Percentiles rank a stretch among this genome's conserved stretches.
These are phyloP conservation scores for Ceratobasidium sp. DNA, from an alignment of 1,284 basidiomycete species.

Conservation along the genomic window DNA sequence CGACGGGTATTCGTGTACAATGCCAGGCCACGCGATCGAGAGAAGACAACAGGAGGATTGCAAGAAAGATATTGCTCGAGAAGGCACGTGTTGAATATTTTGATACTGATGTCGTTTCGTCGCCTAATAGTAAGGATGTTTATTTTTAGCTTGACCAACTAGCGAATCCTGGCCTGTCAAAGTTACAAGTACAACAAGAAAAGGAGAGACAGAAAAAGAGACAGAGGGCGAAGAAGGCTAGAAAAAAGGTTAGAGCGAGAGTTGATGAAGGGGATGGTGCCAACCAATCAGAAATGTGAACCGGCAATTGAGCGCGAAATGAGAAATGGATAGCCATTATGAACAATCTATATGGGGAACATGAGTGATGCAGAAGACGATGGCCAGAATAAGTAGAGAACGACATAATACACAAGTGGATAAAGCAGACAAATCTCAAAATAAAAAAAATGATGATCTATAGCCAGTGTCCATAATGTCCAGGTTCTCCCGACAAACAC, in stretches of 20 bases:
- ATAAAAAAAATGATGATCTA: neutral
- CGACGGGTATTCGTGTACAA: conserved; percentile 74
- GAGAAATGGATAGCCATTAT: conserved; percentile 1
- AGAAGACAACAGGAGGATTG: conserved; percentile 69
- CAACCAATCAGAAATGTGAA: neutral
- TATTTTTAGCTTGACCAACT: conserved; percentile 66
- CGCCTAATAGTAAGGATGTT: conserved; percentile 4
- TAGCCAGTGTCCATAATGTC: conserved; percentile 38
- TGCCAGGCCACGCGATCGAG: conserved; percentile 83
- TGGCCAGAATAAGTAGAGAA: neutral
- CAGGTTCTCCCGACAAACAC: conserved; percentile 25
- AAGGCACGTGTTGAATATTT: conserved; percentile 60
- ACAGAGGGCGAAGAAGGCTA: conserved; percentile 70
- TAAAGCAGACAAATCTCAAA: neutral
- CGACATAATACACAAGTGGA: neutral
- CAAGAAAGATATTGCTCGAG: conserved; percentile 69
- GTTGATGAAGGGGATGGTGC: conserved; percentile 42
- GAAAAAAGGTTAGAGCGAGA: conserved; percentile 61
- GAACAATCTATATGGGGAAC: neutral
- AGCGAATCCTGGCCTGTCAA: conserved; percentile 77
- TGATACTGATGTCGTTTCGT: conserved; percentile 40
- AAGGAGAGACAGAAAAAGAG: conserved; percentile 75
- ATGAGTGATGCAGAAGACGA: neutral
- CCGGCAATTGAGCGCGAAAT: neutral
- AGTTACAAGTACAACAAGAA: conserved; percentile 67